phyloP scores from a whole-genome alignment of 768 basidiomycete genomes.

The Boletus bicolor region DNA sequence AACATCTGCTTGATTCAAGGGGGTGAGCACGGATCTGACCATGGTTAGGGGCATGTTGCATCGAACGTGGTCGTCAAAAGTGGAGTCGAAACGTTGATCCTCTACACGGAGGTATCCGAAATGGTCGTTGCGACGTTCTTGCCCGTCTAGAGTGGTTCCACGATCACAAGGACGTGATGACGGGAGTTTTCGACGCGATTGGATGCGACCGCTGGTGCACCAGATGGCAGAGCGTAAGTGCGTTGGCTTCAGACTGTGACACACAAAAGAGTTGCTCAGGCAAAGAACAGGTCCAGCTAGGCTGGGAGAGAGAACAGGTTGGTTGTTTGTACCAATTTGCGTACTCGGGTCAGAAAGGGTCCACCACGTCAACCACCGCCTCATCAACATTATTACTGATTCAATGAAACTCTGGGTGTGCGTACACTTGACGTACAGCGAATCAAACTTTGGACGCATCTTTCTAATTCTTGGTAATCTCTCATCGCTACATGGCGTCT shows the following conservation, averaged over 20 bases:
- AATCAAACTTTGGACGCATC: neutral
- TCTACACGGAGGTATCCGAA: neutral
- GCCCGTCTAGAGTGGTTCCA: neutral
- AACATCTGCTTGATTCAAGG: neutral
- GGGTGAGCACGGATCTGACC: neutral
- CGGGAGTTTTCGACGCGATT: neutral
- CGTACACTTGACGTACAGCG: neutral
- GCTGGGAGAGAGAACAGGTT: no score
- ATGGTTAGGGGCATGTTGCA: neutral
- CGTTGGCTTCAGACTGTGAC: neutral
- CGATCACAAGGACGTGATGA: neutral
- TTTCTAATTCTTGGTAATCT: neutral
- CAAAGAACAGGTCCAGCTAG: no score
- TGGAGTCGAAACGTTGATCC: neutral
- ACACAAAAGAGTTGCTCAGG: neutral
- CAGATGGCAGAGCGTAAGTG: neutral
- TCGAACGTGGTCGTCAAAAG: constrained; percentile 8
- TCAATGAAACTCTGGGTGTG: neutral
- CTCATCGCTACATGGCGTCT: neutral
- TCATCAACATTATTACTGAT: neutral
- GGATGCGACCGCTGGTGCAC: neutral
- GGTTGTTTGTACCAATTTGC: neutral
- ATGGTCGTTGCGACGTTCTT: neutral
- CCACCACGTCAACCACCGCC: neutral
- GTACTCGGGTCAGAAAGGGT: no score